Base-by-base conservation (phyloP, 2,329 filamentous ascomycete genomes). In the Aaosphaeria pasadenensis region DNA sequence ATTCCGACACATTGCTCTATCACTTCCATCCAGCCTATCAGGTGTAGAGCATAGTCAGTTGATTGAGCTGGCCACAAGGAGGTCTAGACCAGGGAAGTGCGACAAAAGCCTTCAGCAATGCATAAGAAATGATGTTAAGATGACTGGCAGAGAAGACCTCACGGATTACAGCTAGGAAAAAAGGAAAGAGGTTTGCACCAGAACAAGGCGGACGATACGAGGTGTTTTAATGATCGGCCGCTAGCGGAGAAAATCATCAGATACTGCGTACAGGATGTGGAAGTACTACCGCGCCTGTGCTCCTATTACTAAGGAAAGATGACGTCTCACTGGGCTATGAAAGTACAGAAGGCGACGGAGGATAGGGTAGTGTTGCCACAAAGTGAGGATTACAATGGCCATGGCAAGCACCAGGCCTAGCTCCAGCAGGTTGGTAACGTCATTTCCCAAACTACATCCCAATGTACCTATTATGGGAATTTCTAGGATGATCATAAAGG, bases 211-310 rank as follows among this genome's bases (percentile, higher is more conserved):
- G 63, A 31, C 53, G 49, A 7, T 62, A 57, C 41, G 56, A 60
- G 6, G 57, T 65, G 7, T n/a, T 67, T 67, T 50, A 63, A 63
- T 38, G 1, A 49, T 13, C 63, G 64, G 7, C 62, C 63, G 9
- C 50, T 66, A 4, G 44, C 48, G 5, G 48, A 58, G 4, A 61
- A 62, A 4, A 60, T 67, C 11, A 45, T 54, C 4, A 30, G 43
- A 6, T 66, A 66, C 51, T 68, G 64, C 48, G 55, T 55, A 5
- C 48, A 49, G 5, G 60, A 62, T 51, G 62, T 62, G 7, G 46
- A 44, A 43, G 55, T 43, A 30, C 52, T 64, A 4, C 60, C 57
- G 5, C 7, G 33, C 7, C n/a, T 36, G 33, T 36, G 33, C 7
- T 7, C 7, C 7, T 7, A 7, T 36, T 36, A 36, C n/a, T 7